Evolutionary conservation across 1,284 basidiomycete species (phyloP).

Genomic region (Austroboletus niveus): DNA sequence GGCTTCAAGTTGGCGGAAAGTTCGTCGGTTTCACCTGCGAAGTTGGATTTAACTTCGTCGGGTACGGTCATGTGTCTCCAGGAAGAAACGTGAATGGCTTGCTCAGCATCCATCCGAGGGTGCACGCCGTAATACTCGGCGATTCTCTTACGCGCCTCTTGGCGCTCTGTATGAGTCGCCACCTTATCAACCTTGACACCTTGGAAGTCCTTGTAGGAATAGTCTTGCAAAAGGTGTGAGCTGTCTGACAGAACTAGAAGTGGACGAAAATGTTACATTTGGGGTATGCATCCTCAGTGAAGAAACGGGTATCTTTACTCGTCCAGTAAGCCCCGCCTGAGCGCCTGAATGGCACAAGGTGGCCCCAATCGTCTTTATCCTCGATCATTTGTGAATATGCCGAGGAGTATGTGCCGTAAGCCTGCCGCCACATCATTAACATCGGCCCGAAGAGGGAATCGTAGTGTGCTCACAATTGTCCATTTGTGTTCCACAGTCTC

Average conservation of each 20-base stretch:
- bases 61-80: conserved; percentile 22
- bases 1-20: conserved; percentile 12
- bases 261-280: conserved; percentile 14
- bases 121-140: conserved; percentile 20
- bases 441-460: neutral
- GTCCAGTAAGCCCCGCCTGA: conserved; percentile 25
- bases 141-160: conserved; percentile 20
- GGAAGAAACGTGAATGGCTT: neutral
- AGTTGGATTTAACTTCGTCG: neutral
- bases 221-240: conserved; percentile 13
- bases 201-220: conserved; percentile 25
- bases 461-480: conserved; percentile 17
- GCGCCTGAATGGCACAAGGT: conserved; percentile 23
- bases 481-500: conserved; percentile 7
- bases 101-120: conserved; percentile 9
- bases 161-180: conserved; percentile 9
- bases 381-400: conserved; percentile 21
- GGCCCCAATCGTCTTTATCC: conserved; percentile 19
- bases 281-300: conserved; percentile 13
- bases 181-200: conserved; percentile 24
- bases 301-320: conserved; percentile 19
- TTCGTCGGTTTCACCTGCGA: neutral
- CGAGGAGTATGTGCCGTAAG: conserved; percentile 16
- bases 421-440: conserved; percentile 5
- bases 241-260: too few species aligned